A percentile compares a stretch with the other conserved stretches of the same genome.
Conservation (phyloP, 2,329 filamentous ascomycete genomes). For the Trichoderma harzianum region DNA sequence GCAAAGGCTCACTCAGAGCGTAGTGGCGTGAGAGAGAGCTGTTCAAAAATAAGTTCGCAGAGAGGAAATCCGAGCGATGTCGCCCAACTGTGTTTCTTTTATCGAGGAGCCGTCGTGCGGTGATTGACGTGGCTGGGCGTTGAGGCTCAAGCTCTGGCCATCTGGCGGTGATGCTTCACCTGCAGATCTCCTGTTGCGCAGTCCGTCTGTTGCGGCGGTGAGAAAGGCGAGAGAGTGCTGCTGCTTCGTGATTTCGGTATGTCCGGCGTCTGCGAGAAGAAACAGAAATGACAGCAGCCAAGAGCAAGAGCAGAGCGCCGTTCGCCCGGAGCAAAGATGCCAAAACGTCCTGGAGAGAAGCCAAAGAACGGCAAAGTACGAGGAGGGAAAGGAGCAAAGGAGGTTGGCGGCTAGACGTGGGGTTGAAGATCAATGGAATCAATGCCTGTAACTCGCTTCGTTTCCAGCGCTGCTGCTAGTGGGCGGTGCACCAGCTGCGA, state of each 20-base stretch:
- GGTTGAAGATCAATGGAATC: background rate
- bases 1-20: background rate
- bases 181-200: background rate
- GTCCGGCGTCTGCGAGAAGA: background rate
- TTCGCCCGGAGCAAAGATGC: background rate
- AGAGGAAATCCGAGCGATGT: background rate
- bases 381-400: constrained; percentile 16
- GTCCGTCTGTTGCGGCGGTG: background rate
- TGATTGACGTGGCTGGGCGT: background rate
- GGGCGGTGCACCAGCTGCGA: background rate
- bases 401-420: constrained; percentile 16
- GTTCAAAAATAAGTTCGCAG: background rate
- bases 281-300: background rate
- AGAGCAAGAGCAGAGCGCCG: background rate
- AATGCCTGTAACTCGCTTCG: background rate
- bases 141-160: constrained; percentile 6
- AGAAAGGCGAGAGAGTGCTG: background rate
- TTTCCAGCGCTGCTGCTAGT: background rate
- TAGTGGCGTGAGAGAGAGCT: background rate
- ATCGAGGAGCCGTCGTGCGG: background rate
- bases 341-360: background rate
- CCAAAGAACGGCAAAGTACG: background rate
- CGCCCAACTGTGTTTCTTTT: background rate
- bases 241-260: background rate
- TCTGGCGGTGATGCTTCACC: constrained; percentile 10